phyloP scores from a whole-genome alignment of 768 basidiomycete genomes.

The Tricholoma saponaceum region DNA sequence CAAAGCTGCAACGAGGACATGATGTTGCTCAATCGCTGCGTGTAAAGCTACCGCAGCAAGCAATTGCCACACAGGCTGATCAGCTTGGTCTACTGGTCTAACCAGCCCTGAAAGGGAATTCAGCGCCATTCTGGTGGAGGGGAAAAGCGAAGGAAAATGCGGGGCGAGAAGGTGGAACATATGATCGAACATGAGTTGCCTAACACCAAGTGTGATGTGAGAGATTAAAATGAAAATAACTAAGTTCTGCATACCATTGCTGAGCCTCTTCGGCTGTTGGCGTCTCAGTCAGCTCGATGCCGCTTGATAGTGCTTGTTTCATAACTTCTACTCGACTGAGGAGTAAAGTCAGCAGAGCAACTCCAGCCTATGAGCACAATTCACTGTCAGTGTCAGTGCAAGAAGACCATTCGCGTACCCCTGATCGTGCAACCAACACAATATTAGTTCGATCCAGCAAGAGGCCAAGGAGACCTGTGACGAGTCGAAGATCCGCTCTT shows the following conservation, averaged over 20 bases:
- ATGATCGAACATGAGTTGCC: slow-evolving; percentile 87
- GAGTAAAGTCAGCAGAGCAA: slow-evolving; percentile 87
- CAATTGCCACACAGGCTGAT: slow-evolving; percentile 95
- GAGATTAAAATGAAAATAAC: background rate
- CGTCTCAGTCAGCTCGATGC: slow-evolving; percentile 50
- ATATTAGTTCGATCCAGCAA: slow-evolving; percentile 78
- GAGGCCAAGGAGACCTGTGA: slow-evolving; percentile 83
- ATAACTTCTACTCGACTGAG: slow-evolving; percentile 91
- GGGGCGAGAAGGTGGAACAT: slow-evolving; percentile 79
- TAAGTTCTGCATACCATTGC: slow-evolving; percentile 48
- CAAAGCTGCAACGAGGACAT: slow-evolving; percentile 75
- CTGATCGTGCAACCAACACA: slow-evolving; percentile 68
- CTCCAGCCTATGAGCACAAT: slow-evolving; percentile 62
- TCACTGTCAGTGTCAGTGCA: background rate
- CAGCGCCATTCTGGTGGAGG: slow-evolving; percentile 71
- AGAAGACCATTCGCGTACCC: slow-evolving; percentile 45
- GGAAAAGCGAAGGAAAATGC: slow-evolving; percentile 79
- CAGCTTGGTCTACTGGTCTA: slow-evolving; percentile 57
- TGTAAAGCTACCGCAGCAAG: slow-evolving; percentile 85
- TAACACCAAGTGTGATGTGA: slow-evolving; percentile 24
- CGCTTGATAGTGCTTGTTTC: slow-evolving; percentile 60
- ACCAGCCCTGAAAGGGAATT: slow-evolving; percentile 29
- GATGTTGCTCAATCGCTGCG: slow-evolving; percentile 84
- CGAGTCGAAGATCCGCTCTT: slow-evolving; percentile 72
- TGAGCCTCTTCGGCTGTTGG: slow-evolving; percentile 72